Conservation (phyloP, 2,329 filamentous ascomycete genomes). For the Neopestalotiopsis sp. region DNA sequence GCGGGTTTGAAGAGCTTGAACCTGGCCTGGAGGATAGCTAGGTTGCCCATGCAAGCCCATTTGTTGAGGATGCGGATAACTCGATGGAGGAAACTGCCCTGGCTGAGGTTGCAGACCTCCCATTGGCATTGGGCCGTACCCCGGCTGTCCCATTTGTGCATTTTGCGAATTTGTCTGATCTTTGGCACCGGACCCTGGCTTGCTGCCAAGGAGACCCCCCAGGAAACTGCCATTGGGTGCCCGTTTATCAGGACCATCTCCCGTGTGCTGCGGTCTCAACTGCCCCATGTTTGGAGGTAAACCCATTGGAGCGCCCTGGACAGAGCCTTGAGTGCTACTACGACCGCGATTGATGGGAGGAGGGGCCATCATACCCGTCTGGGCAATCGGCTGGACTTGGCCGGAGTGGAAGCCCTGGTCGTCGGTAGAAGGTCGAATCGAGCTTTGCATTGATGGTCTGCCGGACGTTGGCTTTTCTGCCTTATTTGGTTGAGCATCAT, state of each 20-base stretch:
- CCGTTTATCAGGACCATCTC: constrained; percentile 33
- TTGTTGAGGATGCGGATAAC: constrained; percentile 31
- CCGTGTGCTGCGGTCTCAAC: constrained; percentile 15
- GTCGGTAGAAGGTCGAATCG: constrained; percentile 22
- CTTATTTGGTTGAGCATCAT: constrained; percentile 34
- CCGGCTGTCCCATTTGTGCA: constrained; percentile 19
- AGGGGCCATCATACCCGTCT: constrained; percentile 16
- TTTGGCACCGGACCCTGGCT: constrained; percentile 31
- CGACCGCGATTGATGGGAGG: neutral
- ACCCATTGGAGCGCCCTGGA: neutral
- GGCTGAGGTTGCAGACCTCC: constrained; percentile 22
- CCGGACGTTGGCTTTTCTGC: constrained; percentile 12
- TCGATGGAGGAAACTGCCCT: constrained; percentile 30
- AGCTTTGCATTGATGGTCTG: constrained; percentile 28
- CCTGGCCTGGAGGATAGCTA: constrained; percentile 19
- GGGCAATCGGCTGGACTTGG: constrained; percentile 15
- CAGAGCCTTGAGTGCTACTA: constrained; percentile 15
- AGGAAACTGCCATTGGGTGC: constrained; percentile 28
- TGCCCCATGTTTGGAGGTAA: neutral
- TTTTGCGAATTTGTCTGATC: constrained; percentile 27
- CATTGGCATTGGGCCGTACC: constrained; percentile 27
- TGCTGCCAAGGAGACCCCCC: constrained; percentile 32
- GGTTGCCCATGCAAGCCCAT: constrained; percentile 31
- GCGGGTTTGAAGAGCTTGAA: neutral
- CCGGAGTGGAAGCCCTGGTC: constrained; percentile 9